phyloP scores from a whole-genome alignment of 176 grass and related monocot genomes.

The Lolium perenne region DNA sequence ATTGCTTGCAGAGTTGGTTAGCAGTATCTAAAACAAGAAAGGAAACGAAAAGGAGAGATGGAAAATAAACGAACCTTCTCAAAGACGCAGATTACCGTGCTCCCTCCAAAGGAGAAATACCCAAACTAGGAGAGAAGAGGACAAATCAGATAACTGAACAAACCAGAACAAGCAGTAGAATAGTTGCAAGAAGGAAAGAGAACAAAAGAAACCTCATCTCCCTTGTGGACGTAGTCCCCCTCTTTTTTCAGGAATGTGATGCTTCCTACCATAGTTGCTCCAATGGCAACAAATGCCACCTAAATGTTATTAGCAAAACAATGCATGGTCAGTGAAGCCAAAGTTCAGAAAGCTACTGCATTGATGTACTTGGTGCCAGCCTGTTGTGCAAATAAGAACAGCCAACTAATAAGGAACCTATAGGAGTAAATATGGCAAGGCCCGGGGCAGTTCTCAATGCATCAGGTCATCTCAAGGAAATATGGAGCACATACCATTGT shows the following conservation, averaged over 20 bases:
- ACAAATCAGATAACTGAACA: slow-evolving; percentile 34
- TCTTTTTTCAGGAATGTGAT: slow-evolving; percentile 75
- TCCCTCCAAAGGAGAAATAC: slow-evolving; percentile 98
- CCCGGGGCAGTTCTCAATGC: background rate
- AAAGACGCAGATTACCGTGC: slow-evolving; percentile 95
- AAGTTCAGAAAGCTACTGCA: slow-evolving; percentile 2
- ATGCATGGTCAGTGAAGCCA: background rate
- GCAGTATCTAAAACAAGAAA: background rate
- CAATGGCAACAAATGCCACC: slow-evolving; percentile 98
- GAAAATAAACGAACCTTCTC: slow-evolving; percentile 69
- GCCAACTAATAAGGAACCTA: background rate
- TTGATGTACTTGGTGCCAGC: background rate
- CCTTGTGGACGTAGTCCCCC: slow-evolving; percentile 78
- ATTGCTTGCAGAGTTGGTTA: too few species aligned
- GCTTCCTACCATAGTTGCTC: slow-evolving; percentile 98
- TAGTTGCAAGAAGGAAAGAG: background rate
- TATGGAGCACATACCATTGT: background rate
- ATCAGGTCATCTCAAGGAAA: slow-evolving; percentile 19
- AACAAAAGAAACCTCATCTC: slow-evolving; percentile 82
- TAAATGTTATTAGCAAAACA: slow-evolving; percentile 40
- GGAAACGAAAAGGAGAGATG: background rate
- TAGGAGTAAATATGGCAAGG: slow-evolving; percentile 13
- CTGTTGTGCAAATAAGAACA: slow-evolving; percentile 9
- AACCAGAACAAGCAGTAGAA: slow-evolving; percentile 16
- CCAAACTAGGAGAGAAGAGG: slow-evolving; percentile 65